Evolutionary conservation across 345 rosid genomes (phyloP).

Genomic region (Pugionium cornutum): DNA sequence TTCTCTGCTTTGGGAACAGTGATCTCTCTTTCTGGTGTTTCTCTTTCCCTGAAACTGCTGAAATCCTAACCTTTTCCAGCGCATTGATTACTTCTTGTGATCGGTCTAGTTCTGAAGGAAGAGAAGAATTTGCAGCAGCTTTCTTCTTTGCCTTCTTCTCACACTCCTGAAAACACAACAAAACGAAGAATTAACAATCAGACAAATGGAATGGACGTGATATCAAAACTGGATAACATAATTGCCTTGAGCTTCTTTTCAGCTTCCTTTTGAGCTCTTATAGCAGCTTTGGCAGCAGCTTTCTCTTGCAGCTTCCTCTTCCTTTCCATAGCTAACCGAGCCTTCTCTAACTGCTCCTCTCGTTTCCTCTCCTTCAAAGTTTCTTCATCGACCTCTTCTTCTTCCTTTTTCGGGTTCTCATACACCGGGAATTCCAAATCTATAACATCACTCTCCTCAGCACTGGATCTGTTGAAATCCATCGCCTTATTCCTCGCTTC

Average conservation of each 20-base stretch:
- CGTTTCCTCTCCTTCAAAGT: slow-evolving; percentile 83
- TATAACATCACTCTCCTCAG: slow-evolving; percentile 44
- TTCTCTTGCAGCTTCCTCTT: slow-evolving; percentile 90
- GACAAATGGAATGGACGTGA: background rate
- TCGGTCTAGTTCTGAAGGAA: slow-evolving; percentile 45
- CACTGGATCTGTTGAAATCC: slow-evolving; percentile 40
- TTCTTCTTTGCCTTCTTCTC: slow-evolving; percentile 93
- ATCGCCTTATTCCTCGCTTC: slow-evolving; percentile 38
- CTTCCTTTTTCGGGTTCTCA: slow-evolving; percentile 43
- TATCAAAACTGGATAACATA: background rate
- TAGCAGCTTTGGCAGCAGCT: slow-evolving; percentile 84
- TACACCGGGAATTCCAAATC: slow-evolving; percentile 44
- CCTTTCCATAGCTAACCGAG: slow-evolving; percentile 85
- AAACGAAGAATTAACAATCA: background rate
- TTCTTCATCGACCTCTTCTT: slow-evolving; percentile 56
- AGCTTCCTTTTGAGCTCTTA: slow-evolving; percentile 89
- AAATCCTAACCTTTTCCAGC: slow-evolving; percentile 46
- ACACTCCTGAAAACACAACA: slow-evolving; percentile 58
- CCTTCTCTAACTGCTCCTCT: slow-evolving; percentile 83
- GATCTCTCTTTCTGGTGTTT: slow-evolving; percentile 41
- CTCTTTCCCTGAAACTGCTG: slow-evolving; percentile 40
- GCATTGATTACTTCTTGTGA: slow-evolving; percentile 47
- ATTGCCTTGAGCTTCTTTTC: slow-evolving; percentile 86
- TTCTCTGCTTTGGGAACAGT: slow-evolving; percentile 47
- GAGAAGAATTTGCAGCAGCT: slow-evolving; percentile 45